A percentile compares a stretch with the other conserved stretches of the same genome.
Evolutionary conservation across 371 early-diverging fungal species (phyloP).

Genomic region (Rhizomucor miehei): DNA sequence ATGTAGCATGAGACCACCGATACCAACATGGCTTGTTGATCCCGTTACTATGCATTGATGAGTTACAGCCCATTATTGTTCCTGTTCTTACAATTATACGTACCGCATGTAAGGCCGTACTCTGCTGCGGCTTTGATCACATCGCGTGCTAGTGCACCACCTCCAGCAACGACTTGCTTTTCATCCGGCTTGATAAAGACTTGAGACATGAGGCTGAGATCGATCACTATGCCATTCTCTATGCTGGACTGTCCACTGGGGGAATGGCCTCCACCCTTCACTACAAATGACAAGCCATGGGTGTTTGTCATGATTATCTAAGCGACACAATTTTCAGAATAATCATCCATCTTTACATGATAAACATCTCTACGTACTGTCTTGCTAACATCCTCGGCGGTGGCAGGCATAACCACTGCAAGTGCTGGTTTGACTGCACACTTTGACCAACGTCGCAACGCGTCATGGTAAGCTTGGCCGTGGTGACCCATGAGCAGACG

Average conservation of each 20-base stretch:
- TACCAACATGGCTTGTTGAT: constrained; percentile 37
- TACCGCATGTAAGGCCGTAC: constrained; percentile 41
- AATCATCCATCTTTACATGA: not conserved
- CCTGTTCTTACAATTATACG: constrained; percentile 14
- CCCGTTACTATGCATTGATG: constrained; percentile 19
- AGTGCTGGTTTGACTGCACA: constrained; percentile 21
- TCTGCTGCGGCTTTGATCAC: constrained; percentile 30
- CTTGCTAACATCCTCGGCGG: constrained; percentile 27
- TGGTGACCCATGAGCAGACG: constrained; percentile 19
- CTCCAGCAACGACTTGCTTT: constrained; percentile 25
- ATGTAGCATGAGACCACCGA: too few species aligned
- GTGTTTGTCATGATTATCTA: constrained; percentile 23
- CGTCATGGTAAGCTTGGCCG: constrained; percentile 17
- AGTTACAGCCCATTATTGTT: constrained; percentile 3
- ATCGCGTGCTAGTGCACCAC: constrained; percentile 37
- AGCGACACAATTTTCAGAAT: not conserved
- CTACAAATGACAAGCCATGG: constrained; percentile 24
- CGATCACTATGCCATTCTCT: constrained; percentile 39
- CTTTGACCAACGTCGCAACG: constrained; percentile 23
- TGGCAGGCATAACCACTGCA: constrained; percentile 19
- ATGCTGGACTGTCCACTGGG: constrained; percentile 47
- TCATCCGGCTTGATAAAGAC: constrained; percentile 26
- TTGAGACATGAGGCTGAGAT: constrained; percentile 22
- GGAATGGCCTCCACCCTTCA: constrained; percentile 60
- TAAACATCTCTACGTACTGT: constrained; percentile 13